Conservation (phyloP, 768 basidiomycete species). For the Mycena maculata region DNA sequence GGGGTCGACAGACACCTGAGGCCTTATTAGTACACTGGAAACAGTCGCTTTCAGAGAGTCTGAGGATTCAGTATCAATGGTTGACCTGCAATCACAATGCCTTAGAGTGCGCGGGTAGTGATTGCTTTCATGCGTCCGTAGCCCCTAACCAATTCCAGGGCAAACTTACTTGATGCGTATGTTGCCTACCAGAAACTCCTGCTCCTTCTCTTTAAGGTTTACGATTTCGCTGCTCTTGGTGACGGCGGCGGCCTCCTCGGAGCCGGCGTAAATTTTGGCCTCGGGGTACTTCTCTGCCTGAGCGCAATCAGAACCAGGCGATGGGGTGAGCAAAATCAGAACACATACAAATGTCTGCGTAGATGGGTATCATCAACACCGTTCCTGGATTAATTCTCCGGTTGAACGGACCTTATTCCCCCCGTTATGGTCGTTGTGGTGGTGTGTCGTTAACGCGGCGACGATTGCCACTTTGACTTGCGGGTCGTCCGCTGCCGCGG, state of each 20-base stretch:
- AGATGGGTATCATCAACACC: constrained; percentile 19
- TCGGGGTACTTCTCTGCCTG: constrained; percentile 58
- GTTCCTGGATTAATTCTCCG: neutral
- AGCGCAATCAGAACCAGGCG: constrained; percentile 16
- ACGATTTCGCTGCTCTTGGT: too few relatives aligned
- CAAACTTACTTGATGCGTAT: constrained; percentile 66
- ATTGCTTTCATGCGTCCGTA: too few relatives aligned
- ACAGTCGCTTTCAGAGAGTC: too few relatives aligned
- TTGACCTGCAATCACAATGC: too few relatives aligned
- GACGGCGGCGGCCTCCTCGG: constrained; percentile 71
- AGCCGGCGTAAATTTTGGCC: constrained; percentile 84
- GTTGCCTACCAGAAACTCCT: constrained; percentile 78
- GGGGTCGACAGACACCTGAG: constrained; percentile 85
- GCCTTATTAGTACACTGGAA: neutral
- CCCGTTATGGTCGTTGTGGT: constrained; percentile 90
- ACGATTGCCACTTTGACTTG: constrained; percentile 75
- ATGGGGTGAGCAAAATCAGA: neutral
- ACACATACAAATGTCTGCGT: constrained; percentile 63
- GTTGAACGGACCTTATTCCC: constrained; percentile 74
- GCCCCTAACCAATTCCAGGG: too few relatives aligned
- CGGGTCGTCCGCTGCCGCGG: constrained; percentile 67
- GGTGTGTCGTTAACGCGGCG: constrained; percentile 89
- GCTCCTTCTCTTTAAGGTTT: constrained; percentile 90
- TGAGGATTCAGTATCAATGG: too few relatives aligned
- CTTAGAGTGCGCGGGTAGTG: too few relatives aligned